These are phyloP conservation scores for Eucalyptus marginata DNA, from an alignment of 345 rosid species.

Conservation along the genomic window DNA sequence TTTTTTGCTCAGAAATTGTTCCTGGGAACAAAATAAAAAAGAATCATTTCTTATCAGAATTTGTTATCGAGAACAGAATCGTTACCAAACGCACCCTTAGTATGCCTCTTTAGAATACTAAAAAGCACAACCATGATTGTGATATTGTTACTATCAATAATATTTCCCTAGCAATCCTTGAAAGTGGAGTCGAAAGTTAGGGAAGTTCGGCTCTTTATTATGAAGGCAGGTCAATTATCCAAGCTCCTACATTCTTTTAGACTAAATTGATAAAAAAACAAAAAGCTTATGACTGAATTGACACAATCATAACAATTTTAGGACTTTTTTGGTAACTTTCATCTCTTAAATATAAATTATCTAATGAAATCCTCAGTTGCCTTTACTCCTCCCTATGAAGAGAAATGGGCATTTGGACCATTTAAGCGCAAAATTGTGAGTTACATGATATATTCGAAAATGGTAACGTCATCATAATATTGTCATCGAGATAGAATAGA, in stretches of 20 bases:
- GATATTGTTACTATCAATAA: not conserved
- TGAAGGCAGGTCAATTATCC: not conserved
- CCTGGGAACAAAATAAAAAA: no score
- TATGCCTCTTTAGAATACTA: not conserved
- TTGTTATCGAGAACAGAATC: no score
- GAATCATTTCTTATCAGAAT: no score
- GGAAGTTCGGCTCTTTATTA: not conserved
- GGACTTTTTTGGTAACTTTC: no score
- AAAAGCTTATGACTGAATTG: rapidly evolving
- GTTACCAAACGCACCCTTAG: no score
- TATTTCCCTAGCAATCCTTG: not conserved
- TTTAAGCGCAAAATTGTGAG: not conserved
- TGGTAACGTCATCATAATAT: not conserved
- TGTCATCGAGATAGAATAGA: not conserved
- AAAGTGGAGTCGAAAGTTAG: not conserved
- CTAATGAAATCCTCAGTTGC: not conserved
- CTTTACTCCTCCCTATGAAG: not conserved
- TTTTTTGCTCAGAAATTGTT: no score
- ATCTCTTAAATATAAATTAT: not conserved
- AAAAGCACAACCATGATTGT: not conserved
- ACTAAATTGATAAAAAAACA: rapidly evolving
- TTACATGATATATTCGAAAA: not conserved
- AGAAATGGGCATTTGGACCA: not conserved
- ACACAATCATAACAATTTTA: rapidly evolving
- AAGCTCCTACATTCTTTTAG: not conserved